Conservation (phyloP, 139 green algal genomes). For the Mychonastes homosphaera region DNA sequence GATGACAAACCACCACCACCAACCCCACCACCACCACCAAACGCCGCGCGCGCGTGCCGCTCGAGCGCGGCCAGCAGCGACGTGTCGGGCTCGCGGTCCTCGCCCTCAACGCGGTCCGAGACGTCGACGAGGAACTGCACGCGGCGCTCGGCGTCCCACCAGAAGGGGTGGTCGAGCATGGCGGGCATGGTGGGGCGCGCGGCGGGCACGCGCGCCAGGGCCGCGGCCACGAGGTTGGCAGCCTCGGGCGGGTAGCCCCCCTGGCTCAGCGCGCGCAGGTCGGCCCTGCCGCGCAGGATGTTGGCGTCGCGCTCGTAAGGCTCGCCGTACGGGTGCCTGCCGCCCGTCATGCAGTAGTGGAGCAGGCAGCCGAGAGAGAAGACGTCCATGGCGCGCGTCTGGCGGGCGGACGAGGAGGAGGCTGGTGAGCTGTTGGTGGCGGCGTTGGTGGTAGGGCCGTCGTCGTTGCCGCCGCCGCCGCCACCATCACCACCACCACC, state of each 20-base stretch:
- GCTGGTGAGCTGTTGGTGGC: too few species aligned
- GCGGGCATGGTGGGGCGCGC: constrained; percentile 50
- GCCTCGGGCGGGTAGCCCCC: constrained; percentile 72
- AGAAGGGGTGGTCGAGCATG: constrained; percentile 78
- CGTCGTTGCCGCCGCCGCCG: constrained; percentile 32
- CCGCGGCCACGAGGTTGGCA: constrained; percentile 51
- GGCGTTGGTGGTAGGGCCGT: too few species aligned
- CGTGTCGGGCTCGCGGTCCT: constrained; percentile 70
- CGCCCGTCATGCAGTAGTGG: constrained; percentile 72
- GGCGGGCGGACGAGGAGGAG: too few species aligned
- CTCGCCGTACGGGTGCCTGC: constrained; percentile 84
- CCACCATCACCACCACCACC: not conserved
- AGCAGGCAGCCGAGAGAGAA: constrained; percentile 90
- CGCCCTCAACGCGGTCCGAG: constrained; percentile 74
- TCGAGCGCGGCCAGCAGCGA: constrained; percentile 49
- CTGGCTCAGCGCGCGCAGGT: constrained; percentile 30
- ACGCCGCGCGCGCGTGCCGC: constrained; percentile 16
- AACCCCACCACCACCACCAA: constrained; percentile 14
- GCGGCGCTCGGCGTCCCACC: constrained; percentile 66
- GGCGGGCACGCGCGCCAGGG: constrained; percentile 55
- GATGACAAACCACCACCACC: too few species aligned
- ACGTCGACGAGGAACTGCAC: constrained; percentile 87
- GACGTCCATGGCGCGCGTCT: constrained; percentile 80
- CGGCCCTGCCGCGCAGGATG: constrained; percentile 49
- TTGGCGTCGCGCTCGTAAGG: constrained; percentile 77